These are phyloP conservation scores for Phoma sp. DNA, from an alignment of 2,329 filamentous ascomycete genomes.

Conservation along the genomic window DNA sequence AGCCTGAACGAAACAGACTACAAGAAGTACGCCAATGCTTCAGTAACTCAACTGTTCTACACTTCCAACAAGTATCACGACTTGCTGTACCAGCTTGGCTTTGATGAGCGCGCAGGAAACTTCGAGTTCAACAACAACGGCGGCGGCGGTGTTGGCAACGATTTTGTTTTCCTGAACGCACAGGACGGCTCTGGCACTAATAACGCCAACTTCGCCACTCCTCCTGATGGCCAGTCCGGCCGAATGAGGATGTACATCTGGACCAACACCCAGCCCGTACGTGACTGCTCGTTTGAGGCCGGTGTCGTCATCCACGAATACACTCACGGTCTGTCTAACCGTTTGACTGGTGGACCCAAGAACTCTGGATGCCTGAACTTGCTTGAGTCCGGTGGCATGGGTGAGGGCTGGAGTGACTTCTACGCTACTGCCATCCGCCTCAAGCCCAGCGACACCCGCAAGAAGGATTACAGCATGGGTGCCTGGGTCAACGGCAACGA, in stretches of 20 bases:
- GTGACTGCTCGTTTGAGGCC: constrained; percentile 66
- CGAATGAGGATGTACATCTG: constrained; percentile 69
- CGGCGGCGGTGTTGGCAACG: constrained; percentile 59
- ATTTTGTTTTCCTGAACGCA: constrained; percentile 63
- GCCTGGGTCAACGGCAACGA: constrained; percentile 58
- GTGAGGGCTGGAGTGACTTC: constrained; percentile 67
- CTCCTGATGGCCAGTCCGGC: constrained; percentile 47
- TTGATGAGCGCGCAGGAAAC: constrained; percentile 66
- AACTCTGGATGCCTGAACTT: constrained; percentile 60
- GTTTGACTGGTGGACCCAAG: constrained; percentile 65
- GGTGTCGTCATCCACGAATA: constrained; percentile 65
- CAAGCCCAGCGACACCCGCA: constrained; percentile 56
- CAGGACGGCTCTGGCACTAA: constrained; percentile 63
- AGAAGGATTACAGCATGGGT: constrained; percentile 58
- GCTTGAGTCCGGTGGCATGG: constrained; percentile 64
- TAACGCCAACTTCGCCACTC: constrained; percentile 67
- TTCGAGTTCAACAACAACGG: constrained; percentile 66
- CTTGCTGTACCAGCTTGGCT: constrained; percentile 64
- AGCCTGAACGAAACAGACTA: constrained; percentile 33
- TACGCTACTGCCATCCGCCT: constrained; percentile 61
- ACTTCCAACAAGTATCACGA: constrained; percentile 68
- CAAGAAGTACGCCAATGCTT: constrained; percentile 59
- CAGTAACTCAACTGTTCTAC: constrained; percentile 68
- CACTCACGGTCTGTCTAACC: constrained; percentile 59
- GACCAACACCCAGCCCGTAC: constrained; percentile 56